Percentiles rank a stretch among this genome's conserved stretches.
Evolutionary conservation across 176 grass and related monocot species (phyloP).

Genomic region (Hyparrhenia diplandra): DNA sequence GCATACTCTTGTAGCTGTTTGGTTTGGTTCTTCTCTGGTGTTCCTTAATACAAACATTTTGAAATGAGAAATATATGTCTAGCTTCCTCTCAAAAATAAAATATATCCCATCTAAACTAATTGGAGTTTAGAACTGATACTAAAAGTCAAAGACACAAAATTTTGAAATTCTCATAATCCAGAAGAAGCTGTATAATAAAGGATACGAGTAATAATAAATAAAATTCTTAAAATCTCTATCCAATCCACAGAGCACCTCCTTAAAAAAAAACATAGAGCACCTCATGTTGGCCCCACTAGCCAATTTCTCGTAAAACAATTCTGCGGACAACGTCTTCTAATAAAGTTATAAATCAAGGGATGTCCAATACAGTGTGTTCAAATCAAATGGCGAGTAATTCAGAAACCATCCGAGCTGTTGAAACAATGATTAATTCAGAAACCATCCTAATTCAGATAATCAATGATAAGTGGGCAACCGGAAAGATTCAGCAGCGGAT

Average conservation of each 20-base stretch:
- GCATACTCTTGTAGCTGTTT: no score
- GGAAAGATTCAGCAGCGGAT: not conserved
- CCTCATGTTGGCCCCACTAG: no score
- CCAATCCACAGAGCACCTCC: not conserved
- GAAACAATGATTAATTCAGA: not conserved
- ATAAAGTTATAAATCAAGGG: no score
- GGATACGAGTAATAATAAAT: no score
- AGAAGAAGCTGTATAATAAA: not conserved
- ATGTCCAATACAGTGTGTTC: not conserved
- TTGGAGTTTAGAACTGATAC: not conserved
- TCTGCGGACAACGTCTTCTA: not conserved
- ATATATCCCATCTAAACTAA: no score
- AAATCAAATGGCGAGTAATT: not conserved
- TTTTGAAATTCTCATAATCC: not conserved
- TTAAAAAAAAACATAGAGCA: no score
- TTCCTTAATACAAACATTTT: no score
- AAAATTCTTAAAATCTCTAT: not conserved
- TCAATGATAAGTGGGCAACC: not conserved
- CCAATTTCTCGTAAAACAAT: no score
- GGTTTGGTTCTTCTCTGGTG: no score
- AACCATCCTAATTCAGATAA: not conserved
- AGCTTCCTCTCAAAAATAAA: no score
- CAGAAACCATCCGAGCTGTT: not conserved
- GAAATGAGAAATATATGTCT: no score
- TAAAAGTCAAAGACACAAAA: not conserved